Percentiles rank a stretch among this genome's conserved stretches.
These are phyloP conservation scores for Isochrysis galbana DNA, from an alignment of 78 protist species.

Conservation along the genomic window DNA sequence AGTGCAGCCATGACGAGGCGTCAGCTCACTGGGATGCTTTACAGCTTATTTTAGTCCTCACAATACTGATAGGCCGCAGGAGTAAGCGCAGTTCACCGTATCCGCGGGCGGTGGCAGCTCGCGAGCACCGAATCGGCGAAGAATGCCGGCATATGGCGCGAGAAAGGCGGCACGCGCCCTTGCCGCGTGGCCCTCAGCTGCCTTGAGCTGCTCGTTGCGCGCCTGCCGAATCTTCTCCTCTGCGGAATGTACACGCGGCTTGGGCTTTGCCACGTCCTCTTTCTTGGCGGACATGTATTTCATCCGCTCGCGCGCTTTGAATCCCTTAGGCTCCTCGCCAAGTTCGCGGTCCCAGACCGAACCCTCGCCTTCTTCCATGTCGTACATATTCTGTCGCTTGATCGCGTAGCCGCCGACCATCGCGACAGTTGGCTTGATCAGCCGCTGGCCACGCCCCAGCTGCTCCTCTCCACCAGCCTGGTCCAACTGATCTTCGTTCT, in stretches of 20 bases:
- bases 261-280: background rate
- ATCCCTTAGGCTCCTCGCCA: background rate
- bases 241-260: background rate
- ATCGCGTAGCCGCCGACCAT: slow-evolving; percentile 22
- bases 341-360: slow-evolving; percentile 4
- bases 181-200: background rate
- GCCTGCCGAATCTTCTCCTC: background rate
- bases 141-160: background rate
- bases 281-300: background rate
- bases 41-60: too few relatives aligned
- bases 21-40: too few relatives aligned
- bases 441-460: background rate
- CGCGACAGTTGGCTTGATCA: background rate
- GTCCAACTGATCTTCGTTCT: background rate
- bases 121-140: background rate
- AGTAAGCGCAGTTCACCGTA: too few relatives aligned
- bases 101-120: background rate
- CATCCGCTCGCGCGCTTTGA: background rate
- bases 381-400: background rate
- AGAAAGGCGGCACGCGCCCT: background rate
- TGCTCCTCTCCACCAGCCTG: background rate
- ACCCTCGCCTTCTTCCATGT: slow-evolving; percentile 29
- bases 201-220: background rate
- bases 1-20: too few relatives aligned
- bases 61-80: too few relatives aligned